Percentiles rank a stretch among this genome's conserved stretches.
Evolutionary conservation across 148 eudicot genomes (phyloP).

Genomic region (Cornus kousa): DNA sequence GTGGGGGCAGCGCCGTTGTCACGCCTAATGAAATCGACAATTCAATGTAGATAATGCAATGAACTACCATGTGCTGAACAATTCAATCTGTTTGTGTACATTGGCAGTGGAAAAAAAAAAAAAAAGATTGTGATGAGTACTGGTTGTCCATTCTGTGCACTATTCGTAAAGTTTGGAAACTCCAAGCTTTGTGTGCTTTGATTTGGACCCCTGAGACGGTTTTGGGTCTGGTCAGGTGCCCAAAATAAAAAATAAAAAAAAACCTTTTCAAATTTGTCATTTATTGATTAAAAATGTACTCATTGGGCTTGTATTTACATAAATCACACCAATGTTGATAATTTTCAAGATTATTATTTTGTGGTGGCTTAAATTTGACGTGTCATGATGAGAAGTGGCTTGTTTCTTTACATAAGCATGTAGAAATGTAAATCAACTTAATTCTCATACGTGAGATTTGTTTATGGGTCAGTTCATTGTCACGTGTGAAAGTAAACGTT

Average conservation of each 20-base stretch:
- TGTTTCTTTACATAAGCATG: too few relatives aligned
- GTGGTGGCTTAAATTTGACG: too few relatives aligned
- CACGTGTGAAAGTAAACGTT: too few relatives aligned
- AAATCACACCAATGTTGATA: background rate
- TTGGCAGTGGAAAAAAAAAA: background rate
- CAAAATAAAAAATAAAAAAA: background rate
- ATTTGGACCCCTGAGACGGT: too few relatives aligned
- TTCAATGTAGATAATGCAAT: background rate
- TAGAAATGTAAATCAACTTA: too few relatives aligned
- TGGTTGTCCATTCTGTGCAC: background rate
- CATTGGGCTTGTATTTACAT: background rate
- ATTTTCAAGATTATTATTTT: too few relatives aligned
- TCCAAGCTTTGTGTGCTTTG: background rate
- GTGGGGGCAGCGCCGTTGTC: background rate
- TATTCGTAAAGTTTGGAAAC: background rate
- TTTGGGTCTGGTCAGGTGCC: background rate
- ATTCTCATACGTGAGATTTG: too few relatives aligned
- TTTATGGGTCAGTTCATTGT: too few relatives aligned
- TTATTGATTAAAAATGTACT: background rate
- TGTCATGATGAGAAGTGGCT: too few relatives aligned
- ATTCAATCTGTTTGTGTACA: background rate
- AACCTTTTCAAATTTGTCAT: too few relatives aligned
- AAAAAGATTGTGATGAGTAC: constrained; percentile 1
- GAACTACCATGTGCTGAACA: background rate
- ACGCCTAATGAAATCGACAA: constrained; percentile 6